A percentile compares a stretch with the other conserved stretches of the same genome.
These are phyloP conservation scores for Arabidopsis hybrid DNA, from an alignment of 441 rosid species.

Conservation along the genomic window DNA sequence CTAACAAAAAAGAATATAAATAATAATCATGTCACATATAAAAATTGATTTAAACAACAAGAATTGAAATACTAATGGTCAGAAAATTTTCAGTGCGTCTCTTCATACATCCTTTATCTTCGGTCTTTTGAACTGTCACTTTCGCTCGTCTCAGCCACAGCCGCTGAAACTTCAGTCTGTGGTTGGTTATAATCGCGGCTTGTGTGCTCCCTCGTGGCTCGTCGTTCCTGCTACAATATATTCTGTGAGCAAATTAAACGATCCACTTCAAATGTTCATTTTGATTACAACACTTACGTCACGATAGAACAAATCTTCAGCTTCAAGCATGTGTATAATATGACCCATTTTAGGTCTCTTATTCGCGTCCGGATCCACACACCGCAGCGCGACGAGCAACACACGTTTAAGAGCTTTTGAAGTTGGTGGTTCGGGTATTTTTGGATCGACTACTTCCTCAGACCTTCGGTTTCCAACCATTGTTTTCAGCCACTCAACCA, in stretches of 20 bases:
- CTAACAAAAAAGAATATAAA: slow-evolving; percentile 24
- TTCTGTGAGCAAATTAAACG: slow-evolving; percentile 1
- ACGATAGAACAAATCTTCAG: slow-evolving; percentile 79
- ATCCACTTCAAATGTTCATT: slow-evolving; percentile 10
- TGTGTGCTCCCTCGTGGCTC: slow-evolving; percentile 35
- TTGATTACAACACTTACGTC: slow-evolving; percentile 57
- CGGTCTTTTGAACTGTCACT: slow-evolving; percentile 30
- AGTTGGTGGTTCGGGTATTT: slow-evolving; percentile 81
- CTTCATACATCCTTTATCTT: slow-evolving; percentile 7
- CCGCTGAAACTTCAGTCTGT: slow-evolving; percentile 16
- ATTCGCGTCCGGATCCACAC: slow-evolving; percentile 96
- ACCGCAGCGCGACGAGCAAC: slow-evolving; percentile 83
- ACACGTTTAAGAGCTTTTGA: slow-evolving; percentile 91
- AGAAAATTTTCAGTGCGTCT: background rate
- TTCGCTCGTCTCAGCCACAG: slow-evolving; percentile 33
- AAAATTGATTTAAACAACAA: slow-evolving; percentile 1
- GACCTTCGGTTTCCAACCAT: slow-evolving; percentile 90
- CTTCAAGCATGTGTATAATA: slow-evolving; percentile 96
- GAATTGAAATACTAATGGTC: slow-evolving; percentile 1
- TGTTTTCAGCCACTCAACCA: slow-evolving; percentile 93
- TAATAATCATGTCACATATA: slow-evolving; percentile 19
- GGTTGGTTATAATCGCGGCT: slow-evolving; percentile 30
- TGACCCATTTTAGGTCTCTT: slow-evolving; percentile 99
- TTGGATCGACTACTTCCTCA: slow-evolving; percentile 91
- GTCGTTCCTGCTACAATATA: slow-evolving; percentile 34